Percentiles rank a stretch among this genome's conserved stretches.
phyloP scores from a whole-genome alignment of 2,329 filamentous ascomycete genomes.

The Microdochium trichocladiopsis region DNA sequence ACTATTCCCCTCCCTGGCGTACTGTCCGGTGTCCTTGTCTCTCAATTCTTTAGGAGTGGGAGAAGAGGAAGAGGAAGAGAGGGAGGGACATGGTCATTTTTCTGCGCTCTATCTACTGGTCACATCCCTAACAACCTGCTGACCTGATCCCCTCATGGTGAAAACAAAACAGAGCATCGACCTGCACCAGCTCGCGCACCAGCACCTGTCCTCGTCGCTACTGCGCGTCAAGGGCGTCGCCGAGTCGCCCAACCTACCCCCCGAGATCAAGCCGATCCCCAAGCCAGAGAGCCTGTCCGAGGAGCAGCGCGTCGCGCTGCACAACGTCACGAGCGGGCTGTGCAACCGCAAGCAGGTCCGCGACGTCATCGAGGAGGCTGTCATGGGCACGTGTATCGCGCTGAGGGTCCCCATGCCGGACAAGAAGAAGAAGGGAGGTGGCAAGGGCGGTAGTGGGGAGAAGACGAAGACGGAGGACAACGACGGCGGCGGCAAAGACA shows the following conservation, averaged over 20 bases:
- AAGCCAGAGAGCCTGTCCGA: conserved; percentile 41
- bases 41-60: no score
- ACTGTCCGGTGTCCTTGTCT: conserved; percentile 3
- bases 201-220: conserved; percentile 47
- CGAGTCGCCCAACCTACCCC: conserved; percentile 41
- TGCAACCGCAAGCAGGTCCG: conserved; percentile 46
- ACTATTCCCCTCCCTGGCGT: not conserved
- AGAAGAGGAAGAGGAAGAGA: no score
- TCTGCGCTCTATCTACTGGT: no score
- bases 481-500: conserved; percentile 20
- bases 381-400: conserved; percentile 39
- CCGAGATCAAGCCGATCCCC: conserved; percentile 37
- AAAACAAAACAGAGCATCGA: conserved; percentile 47
- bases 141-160: no score
- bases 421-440: conserved; percentile 26
- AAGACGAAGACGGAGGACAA: no score
- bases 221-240: conserved; percentile 46
- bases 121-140: no score
- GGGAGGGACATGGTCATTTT: no score
- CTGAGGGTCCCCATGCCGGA: conserved; percentile 41
- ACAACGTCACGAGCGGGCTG: conserved; percentile 53
- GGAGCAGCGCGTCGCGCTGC: conserved; percentile 42
- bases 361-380: conserved; percentile 38
- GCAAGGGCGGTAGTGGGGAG: conserved; percentile 14
- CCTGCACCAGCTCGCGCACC: conserved; percentile 48